Base-by-base conservation (phyloP, 305 asterid genomes). In the Fraxinus dipetala region DNA sequence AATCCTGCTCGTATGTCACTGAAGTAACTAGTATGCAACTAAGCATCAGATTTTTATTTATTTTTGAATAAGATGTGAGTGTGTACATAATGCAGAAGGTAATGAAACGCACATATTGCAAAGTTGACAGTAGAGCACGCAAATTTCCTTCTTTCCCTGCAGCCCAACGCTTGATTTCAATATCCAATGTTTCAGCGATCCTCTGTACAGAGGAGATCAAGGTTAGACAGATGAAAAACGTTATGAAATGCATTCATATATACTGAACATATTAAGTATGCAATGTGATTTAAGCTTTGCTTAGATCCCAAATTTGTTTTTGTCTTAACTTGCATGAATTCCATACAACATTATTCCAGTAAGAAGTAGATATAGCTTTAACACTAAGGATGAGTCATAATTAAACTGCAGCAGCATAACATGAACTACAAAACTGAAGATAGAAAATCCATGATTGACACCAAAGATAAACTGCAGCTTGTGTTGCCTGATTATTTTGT, bases 91-190 rank as follows among this genome's bases (percentile, higher is more conserved):
- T 78, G 72, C 59, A 72, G 72, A 54, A 85, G 70, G 77, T 36
- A 72, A 65, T 67, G 13, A 54, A 76, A 89, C 98, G 38, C 86
- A 96, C 99, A 87, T 95, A 96, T 95, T 96, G 99, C 90, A 96
- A 74, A 69, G 98, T 95, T 78, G 99, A 95, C 35, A 96, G 92
- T 77, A 96, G 93, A 48, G 99, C 99, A 24, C 98, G 97, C 89
- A 96, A 80, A 85, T 96, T 96, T 89, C 97, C 97, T 89, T 96
- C 98, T 90, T 95, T 95, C 79, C 98, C 97, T 78, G 99, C 97
- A 83, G 99, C 96, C 99, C 98, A 96, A 4, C 98, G 98, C 90
- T 90, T 96, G 93, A 96, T 91, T 89, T 96, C 99, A 82, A 86
- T 80, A 86, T 96, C 98, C 82, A 93, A 83, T 63, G 97, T 89